Conservation (phyloP, 176 grass and related monocot genomes). For the Coix lacrymajobi region DNA sequence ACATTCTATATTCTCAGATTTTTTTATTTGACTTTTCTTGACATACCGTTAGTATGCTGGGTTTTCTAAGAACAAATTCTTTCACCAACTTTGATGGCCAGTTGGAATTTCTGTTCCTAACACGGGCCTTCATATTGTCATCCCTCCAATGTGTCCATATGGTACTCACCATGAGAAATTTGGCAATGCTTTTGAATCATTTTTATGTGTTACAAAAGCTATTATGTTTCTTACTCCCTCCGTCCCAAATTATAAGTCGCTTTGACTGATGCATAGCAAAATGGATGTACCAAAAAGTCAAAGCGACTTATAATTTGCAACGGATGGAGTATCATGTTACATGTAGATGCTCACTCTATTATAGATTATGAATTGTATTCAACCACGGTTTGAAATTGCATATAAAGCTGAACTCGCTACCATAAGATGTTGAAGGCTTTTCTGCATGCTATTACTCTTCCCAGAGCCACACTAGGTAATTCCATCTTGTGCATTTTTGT, state of each 20-base stretch:
- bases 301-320: too few species aligned
- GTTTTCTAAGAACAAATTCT: neutral
- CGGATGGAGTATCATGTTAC: neutral
- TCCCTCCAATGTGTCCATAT: neutral
- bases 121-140: neutral
- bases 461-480: neutral
- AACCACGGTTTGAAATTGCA: neutral
- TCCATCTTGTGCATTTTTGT: neutral
- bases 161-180: neutral
- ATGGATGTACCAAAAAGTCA: too few species aligned
- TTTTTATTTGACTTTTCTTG: neutral
- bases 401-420: neutral
- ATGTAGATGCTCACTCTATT: neutral
- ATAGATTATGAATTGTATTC: neutral
- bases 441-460: neutral
- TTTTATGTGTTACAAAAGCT: neutral
- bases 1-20: neutral
- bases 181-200: neutral
- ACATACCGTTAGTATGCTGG: neutral
- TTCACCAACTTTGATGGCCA: neutral
- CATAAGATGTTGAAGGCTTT: neutral
- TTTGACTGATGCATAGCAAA: too few species aligned
- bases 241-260: too few species aligned
- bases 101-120: slow-evolving; percentile 8
- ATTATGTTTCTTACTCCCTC: neutral